Conservation (phyloP, 139 green algal genomes). For the Gonium pectorale region DNA sequence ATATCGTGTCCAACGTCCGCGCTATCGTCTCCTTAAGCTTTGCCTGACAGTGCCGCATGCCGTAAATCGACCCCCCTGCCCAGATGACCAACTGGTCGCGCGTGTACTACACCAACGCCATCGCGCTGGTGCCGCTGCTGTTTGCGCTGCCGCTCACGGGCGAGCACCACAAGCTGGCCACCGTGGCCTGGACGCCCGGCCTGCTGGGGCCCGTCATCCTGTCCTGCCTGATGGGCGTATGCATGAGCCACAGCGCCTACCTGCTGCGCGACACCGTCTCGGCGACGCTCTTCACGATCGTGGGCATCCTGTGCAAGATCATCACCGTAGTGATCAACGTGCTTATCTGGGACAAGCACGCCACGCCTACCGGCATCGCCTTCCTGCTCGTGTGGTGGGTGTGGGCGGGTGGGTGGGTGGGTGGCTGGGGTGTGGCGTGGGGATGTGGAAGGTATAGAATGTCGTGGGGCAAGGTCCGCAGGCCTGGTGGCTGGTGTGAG, state of each 20-base stretch:
- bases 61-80: no score
- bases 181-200: constrained; percentile 40
- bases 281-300: constrained; percentile 86
- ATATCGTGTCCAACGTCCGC: no score
- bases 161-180: constrained; percentile 48
- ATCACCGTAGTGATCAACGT: constrained; percentile 60
- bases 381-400: constrained; percentile 57
- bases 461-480: not conserved
- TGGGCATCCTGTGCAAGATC: constrained; percentile 90
- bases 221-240: constrained; percentile 78
- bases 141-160: constrained; percentile 33
- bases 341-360: constrained; percentile 60
- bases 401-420: not conserved
- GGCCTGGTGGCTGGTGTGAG: not conserved
- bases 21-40: no score
- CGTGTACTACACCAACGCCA: constrained; percentile 81
- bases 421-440: not conserved
- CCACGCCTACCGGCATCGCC: constrained; percentile 35
- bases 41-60: no score
- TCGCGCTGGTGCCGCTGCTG: constrained; percentile 53
- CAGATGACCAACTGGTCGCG: constrained; percentile 81
- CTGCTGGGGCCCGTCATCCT: constrained; percentile 60
- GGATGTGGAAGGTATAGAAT: not conserved
- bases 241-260: constrained; percentile 74
- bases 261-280: constrained; percentile 74